Conservation (phyloP, 139 green algal species). For the Auxenochlorella pyrenoidosa region DNA sequence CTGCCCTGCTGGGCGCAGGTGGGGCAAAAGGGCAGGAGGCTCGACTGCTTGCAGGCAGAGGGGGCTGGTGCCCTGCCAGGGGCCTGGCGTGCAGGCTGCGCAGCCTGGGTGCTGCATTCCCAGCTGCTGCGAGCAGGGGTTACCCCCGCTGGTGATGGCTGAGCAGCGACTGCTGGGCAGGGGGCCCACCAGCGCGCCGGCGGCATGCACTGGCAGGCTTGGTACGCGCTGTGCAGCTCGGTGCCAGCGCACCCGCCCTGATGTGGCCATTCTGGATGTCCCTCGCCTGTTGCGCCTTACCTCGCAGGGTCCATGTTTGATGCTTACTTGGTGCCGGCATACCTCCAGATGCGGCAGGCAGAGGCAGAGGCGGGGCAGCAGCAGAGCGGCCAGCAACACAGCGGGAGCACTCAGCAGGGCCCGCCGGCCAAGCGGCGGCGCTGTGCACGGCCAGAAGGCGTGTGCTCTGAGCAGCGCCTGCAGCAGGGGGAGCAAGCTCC, state of each 20-base stretch:
- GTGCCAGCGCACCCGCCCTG: not conserved
- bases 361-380: not conserved
- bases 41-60: not conserved
- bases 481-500: not conserved
- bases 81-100: too few species aligned
- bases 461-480: too few species aligned
- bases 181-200: too few species aligned
- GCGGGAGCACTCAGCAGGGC: not conserved
- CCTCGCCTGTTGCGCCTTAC: not conserved
- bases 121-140: not conserved
- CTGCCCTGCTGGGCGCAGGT: slow-evolving; percentile 65
- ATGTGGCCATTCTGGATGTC: too few species aligned
- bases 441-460: not conserved
- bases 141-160: too few species aligned
- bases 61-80: not conserved
- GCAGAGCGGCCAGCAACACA: not conserved
- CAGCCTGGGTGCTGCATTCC: not conserved
- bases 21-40: too few species aligned
- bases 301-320: slow-evolving; percentile 85
- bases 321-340: slow-evolving; percentile 52
- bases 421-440: not conserved
- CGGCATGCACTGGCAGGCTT: too few species aligned
- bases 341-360: not conserved
- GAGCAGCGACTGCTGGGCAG: too few species aligned
- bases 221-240: not conserved